phyloP scores from a whole-genome alignment of 441 rosid species.

The Erodium texanum region DNA sequence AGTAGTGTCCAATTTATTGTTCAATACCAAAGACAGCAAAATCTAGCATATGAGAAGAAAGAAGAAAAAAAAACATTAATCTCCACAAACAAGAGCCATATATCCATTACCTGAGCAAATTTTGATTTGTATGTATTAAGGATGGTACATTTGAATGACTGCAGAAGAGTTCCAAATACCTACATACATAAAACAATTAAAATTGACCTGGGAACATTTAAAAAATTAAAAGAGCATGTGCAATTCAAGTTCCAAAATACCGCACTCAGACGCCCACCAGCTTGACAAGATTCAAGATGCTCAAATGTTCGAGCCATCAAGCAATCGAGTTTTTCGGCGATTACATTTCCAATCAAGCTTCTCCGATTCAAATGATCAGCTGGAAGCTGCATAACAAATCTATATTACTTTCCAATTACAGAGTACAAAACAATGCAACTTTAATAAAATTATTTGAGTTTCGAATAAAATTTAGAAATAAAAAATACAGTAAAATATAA shows the following conservation, averaged over 20 bases:
- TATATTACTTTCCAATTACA: constrained; percentile 10
- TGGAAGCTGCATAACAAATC: constrained; percentile 34
- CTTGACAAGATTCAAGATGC: constrained; percentile 68
- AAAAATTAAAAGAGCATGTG: neutral
- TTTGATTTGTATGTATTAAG: constrained; percentile 65
- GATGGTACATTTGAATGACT: constrained; percentile 52
- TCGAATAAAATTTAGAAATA: neutral
- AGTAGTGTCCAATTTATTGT: neutral
- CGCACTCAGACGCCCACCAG: constrained; percentile 50
- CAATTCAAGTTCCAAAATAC: constrained; percentile 29
- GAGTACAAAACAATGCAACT: neutral
- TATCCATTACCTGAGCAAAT: constrained; percentile 55
- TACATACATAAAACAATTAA: constrained; percentile 13
- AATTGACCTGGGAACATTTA: neutral
- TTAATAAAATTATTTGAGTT: neutral
- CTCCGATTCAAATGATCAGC: constrained; percentile 31
- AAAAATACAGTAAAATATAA: neutral
- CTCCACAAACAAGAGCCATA: neutral
- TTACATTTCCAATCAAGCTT: constrained; percentile 34
- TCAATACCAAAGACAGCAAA: neutral
- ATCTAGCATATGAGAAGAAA: neutral
- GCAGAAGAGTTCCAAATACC: constrained; percentile 66
- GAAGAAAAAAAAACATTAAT: neutral
- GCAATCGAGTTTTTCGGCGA: constrained; percentile 60
- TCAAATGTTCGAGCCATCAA: constrained; percentile 64